Evolutionary conservation across 805 yeast species (phyloP), one percentile per base, ranked within the genome.

Genomic region (Ogataea trehalophila): DNA sequence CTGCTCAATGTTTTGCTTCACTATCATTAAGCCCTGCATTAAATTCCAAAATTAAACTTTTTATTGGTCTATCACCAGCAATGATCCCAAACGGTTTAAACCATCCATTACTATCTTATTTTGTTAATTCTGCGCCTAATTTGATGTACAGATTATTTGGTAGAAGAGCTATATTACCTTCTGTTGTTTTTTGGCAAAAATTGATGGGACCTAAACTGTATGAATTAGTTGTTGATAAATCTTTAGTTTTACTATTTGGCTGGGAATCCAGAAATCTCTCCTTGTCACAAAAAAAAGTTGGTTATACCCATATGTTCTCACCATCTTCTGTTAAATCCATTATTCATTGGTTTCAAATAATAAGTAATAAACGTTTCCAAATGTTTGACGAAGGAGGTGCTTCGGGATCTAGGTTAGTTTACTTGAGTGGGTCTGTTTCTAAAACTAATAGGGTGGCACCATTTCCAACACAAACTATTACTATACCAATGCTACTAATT

Each of bases 21-120:
- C 69, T 89, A 20, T 78, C 94, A 0, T 58, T 83, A 16, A 80
- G 82, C 59, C 81, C 84, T 7, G 72, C 74, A 2, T 71, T 91
- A 47, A 87, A 87, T 63, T 55, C 65, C 65, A 73, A 75, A 48
- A 69, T 77, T 41, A 75, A 75, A 34, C 58, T 63, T 44, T 84
- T 91, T 52, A 79, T 91, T 47, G 97, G 96, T 2, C 77, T 91
- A 40, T 87, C 96, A 0, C 98, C 98, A 0, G 97, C 97, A 1
- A 85, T 92, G 76, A 85, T 95, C 0, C 98, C 98, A 0, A 84
- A 81, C 39, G 94, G 95, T 2, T 71, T 91, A 37, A 39, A 89
- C 80, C 62, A 61, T 35, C 63, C 63, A 15, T 14, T 61, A 11
- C 53, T 60, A 23, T 55, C 61, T 5, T 75, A 86, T 0, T 70